Base-by-base conservation (phyloP, 2,329 filamentous ascomycete genomes). In the Allantophomopsis lycopodina region DNA sequence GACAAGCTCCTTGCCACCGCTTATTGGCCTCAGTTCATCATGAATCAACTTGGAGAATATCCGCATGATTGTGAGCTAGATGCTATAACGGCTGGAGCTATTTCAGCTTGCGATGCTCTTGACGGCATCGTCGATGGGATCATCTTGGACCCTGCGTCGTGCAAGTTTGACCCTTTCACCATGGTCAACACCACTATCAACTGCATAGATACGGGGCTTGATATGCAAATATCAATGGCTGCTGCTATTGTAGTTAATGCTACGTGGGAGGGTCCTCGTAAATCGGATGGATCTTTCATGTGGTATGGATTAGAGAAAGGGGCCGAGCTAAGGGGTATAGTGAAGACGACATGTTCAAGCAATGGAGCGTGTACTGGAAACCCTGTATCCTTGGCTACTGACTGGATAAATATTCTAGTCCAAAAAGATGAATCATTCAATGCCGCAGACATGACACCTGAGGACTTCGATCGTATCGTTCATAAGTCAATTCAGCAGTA, bases 61-160 rank as follows among this genome's bases (percentile, higher is more conserved):
- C 40, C 46, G 5, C 23, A 36, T n/a, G 7, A 32, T 13, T 46
- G 46, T 20, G 46, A 43, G 17, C 31, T 50, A 8, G 38, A 48
- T 33, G 39, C 42, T 14, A 34, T 48, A 14, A 42, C 40, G 5
- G 39, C 37, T 6, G 46, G 43, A 12, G 42, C 37, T 3, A 23
- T 49, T 14, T 14, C 32, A 10, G 42, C 40, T 21, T 49, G 47
- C 18, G 44, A 49, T 42, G 41, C 16, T 6, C 31, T 32, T n/a
- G 47, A 50, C 35, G 46, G 46, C 12, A 35, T 49, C n/a, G 10
- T 44, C 18, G 47, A 49, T 41, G 18, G 7, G 18, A 21, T 50
- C 13, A 44, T 48, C 23, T 39, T 38, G 12, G 38, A 43, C 31
- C 35, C 40, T 10, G 23, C 15, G n/a, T 17, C 5, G 0, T 50